A percentile compares a stretch with the other conserved stretches of the same genome.
Conservation (phyloP, 2,329 filamentous ascomycete species). For the Stagonosporopsis rhizophila region DNA sequence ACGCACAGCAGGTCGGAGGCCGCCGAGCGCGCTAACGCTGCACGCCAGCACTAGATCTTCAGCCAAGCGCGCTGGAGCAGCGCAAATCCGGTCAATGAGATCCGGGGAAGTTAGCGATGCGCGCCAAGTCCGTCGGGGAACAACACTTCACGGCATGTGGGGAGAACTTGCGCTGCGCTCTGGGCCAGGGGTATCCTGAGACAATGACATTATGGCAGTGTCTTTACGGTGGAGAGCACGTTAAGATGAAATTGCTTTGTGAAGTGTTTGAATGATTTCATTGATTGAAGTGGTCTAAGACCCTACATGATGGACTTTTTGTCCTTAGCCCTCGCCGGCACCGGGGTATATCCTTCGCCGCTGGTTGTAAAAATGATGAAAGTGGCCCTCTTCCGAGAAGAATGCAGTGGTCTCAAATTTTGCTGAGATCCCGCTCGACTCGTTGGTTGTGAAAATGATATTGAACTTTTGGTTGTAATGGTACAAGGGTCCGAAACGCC, state of each 20-base stretch:
- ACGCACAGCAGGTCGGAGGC: conserved; percentile 3
- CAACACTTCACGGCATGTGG: conserved; percentile 6
- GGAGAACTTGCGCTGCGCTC: background rate
- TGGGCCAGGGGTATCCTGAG: conserved; percentile 1
- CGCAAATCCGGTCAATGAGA: conserved; percentile 15
- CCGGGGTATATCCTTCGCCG: conserved; percentile 46
- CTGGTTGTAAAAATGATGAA: conserved; percentile 39
- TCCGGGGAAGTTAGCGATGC: conserved; percentile 15
- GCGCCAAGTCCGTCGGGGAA: conserved; percentile 20
- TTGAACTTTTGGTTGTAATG: conserved; percentile 24
- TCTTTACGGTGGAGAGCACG: background rate
- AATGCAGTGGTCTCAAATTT: conserved; percentile 18
- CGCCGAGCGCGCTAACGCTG: conserved; percentile 14
- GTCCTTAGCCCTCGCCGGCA: conserved; percentile 42
- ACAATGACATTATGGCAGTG: background rate
- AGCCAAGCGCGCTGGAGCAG: conserved; percentile 5
- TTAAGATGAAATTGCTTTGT: background rate
- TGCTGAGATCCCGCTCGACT: conserved; percentile 25
- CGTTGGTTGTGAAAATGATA: conserved; percentile 41
- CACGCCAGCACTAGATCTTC: conserved; percentile 7
- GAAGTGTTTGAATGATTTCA: conserved; percentile 12
- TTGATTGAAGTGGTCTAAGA: conserved; percentile 18
- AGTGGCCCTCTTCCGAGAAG: conserved; percentile 40
- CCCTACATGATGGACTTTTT: conserved; percentile 15
- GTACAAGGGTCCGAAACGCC: conserved; percentile 30